Conservation (phyloP, 208 protist genomes). For the Eutreptiella sp. region DNA sequence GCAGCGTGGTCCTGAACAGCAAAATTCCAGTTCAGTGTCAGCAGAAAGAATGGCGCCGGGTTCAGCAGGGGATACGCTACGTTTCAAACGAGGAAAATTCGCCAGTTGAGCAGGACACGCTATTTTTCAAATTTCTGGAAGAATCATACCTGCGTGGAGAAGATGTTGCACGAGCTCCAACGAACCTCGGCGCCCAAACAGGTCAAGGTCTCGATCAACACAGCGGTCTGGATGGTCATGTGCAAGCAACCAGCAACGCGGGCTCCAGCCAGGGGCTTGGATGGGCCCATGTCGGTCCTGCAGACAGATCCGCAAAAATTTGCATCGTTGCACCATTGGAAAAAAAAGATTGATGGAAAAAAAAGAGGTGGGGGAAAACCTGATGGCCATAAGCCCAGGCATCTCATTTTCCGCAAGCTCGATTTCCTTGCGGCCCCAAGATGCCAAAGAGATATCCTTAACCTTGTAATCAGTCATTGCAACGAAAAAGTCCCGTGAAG, state of each 20-base stretch:
- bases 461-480: slow-evolving; percentile 81
- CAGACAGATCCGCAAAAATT: no score
- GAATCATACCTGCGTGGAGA: slow-evolving; percentile 98
- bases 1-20: slow-evolving; percentile 83
- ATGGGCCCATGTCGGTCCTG: slow-evolving; percentile 61
- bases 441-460: slow-evolving; percentile 90
- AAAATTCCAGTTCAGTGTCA: no score
- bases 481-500: no score
- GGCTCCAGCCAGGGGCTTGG: slow-evolving; percentile 89
- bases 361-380: no score
- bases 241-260: slow-evolving; percentile 97
- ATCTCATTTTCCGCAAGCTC: slow-evolving; percentile 98
- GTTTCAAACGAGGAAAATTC: no score
- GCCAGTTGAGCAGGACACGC: no score
- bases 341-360: no score
- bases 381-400: slow-evolving; percentile 97
- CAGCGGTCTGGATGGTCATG: slow-evolving; percentile 99
- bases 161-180: slow-evolving; percentile 98
- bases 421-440: slow-evolving; percentile 95
- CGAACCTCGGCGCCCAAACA: slow-evolving; percentile 94
- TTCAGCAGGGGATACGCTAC: no score
- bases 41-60: no score
- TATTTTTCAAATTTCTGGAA: no score
- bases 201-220: slow-evolving; percentile 98
- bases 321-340: no score